Base-by-base conservation (phyloP, 139 green algal genomes). In the Tetradesmus lagerheimii region DNA sequence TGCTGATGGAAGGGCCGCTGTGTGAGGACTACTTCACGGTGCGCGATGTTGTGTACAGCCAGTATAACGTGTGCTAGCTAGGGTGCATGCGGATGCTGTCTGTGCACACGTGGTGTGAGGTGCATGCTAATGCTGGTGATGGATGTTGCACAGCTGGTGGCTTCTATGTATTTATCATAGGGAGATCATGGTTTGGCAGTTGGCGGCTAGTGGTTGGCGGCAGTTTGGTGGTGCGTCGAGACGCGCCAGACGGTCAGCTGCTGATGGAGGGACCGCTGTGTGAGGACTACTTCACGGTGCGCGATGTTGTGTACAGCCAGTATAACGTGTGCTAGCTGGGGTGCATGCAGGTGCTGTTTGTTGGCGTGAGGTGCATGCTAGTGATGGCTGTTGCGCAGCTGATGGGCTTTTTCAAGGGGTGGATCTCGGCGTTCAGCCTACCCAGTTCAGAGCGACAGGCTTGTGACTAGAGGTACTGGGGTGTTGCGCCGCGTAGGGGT, bases 1-100 rank as follows among this genome's bases (percentile, higher is more conserved):
- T 97, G 80, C 34, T 93, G 23, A 79, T 98, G 62, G 94, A 98
- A 50, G 96, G 96, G 0, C 82, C 95, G 0, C 83, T 98, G 25
- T 93, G 79, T 29, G 86, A 94, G 14, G 90, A 95, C 27, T 98
- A 96, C 75, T 97, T 95, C 89, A 85, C 23, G 18, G 90, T 98
- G 20, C 66, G 96, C 14, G 90, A 95, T 43, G 77, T 95, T 78
- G 89, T 97, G 34, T 96, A 97, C 71, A 64, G 78, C 31, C 78
- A 87, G 78, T 91, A 91, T n/a, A 86, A 91, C 8, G 57, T 91
- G 6, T 91, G 87, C 87, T 91, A 38, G 25, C 23, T 4, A n/a
- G 67, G 15, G 67, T 78, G 67, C 31, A 25, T 14, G n/a, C 12
- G 66, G 4, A 37, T 38, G 67, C n/a, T 78, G 25, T 9, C 29